Conservation (phyloP, 1,139 yeast genomes). For the Hansenula sp. region DNA sequence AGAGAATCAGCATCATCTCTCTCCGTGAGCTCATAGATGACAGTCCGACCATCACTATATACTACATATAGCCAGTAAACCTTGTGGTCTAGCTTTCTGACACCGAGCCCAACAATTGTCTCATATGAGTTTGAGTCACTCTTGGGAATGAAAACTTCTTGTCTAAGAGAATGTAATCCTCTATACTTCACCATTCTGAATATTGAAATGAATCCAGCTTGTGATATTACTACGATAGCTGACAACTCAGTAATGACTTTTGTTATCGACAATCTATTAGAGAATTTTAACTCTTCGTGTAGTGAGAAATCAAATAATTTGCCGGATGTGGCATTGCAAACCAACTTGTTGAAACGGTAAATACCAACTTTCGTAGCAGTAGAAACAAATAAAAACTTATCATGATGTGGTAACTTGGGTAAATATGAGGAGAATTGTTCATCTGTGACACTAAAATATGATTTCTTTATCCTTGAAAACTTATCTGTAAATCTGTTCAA, state of each 20-base stretch:
- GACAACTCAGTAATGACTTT: conserved; percentile 50
- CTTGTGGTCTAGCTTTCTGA: background rate
- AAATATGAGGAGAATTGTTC: background rate
- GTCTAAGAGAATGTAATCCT: conserved; percentile 12
- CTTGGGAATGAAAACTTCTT: background rate
- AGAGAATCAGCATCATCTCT: background rate
- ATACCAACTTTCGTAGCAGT: conserved; percentile 41
- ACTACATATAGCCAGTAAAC: background rate
- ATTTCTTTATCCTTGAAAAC: conserved; percentile 11
- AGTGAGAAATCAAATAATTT: conserved; percentile 37
- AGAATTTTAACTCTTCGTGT: conserved; percentile 29
- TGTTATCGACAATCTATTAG: conserved; percentile 52
- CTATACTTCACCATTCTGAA: conserved; percentile 54
- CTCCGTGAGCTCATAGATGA: background rate
- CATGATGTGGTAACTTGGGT: conserved; percentile 9
- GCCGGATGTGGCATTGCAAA: conserved; percentile 48
- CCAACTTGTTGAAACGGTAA: conserved; percentile 45
- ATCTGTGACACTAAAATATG: conserved; percentile 4
- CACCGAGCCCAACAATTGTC: background rate
- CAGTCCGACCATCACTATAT: background rate
- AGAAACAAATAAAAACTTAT: conserved; percentile 38
- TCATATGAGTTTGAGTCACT: background rate
- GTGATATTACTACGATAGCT: conserved; percentile 51
- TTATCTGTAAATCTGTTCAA: conserved; percentile 12
- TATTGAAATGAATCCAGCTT: conserved; percentile 54